Conservation (phyloP, 495 filamentous ascomycete species). For the Diplogelasinospora grovesii region DNA sequence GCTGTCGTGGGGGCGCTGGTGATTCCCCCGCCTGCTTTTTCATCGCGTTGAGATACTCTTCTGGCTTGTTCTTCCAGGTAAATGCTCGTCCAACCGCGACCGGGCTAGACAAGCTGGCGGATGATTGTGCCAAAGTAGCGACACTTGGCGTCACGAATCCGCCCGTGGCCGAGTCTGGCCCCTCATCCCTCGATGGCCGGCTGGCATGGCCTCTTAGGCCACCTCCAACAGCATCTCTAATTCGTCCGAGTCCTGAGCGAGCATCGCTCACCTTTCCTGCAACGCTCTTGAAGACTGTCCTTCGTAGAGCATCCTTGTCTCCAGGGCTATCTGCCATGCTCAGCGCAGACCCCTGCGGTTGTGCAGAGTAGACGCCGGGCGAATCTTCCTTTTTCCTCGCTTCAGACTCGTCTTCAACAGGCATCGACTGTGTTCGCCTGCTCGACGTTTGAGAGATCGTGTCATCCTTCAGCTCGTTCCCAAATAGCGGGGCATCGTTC, state of each 20-base stretch:
- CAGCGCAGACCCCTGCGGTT: conserved; percentile 30
- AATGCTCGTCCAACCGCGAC: conserved; percentile 38
- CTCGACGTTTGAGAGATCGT: conserved; percentile 31
- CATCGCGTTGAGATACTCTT: conserved; percentile 42
- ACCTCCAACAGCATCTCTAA: conserved; percentile 74
- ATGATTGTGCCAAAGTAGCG: conserved; percentile 31
- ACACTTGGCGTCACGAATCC: conserved; percentile 27
- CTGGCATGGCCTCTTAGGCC: conserved; percentile 42
- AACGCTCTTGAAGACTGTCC: conserved; percentile 69
- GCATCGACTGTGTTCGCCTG: conserved; percentile 42
- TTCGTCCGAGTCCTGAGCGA: conserved; percentile 71
- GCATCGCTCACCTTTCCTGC: conserved; percentile 77
- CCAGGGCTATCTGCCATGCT: conserved; percentile 40
- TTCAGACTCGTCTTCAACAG: conserved; percentile 42
- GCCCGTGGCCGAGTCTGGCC: conserved; percentile 20
- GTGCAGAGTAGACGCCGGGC: conserved; percentile 27
- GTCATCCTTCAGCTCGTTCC: conserved; percentile 46
- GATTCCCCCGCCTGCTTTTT: conserved; percentile 23
- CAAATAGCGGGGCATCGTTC: conserved; percentile 54
- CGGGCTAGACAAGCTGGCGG: conserved; percentile 28
- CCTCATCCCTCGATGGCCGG: conserved; percentile 42
- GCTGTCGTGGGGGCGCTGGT: too few species aligned
- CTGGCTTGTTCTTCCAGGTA: conserved; percentile 50
- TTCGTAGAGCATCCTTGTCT: conserved; percentile 62
- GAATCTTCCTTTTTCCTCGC: conserved; percentile 35